A percentile compares a stretch with the other conserved stretches of the same genome.
Conservation (phyloP, 2,329 filamentous ascomycete species). For the Phaeosphaeriaceae sp. region DNA sequence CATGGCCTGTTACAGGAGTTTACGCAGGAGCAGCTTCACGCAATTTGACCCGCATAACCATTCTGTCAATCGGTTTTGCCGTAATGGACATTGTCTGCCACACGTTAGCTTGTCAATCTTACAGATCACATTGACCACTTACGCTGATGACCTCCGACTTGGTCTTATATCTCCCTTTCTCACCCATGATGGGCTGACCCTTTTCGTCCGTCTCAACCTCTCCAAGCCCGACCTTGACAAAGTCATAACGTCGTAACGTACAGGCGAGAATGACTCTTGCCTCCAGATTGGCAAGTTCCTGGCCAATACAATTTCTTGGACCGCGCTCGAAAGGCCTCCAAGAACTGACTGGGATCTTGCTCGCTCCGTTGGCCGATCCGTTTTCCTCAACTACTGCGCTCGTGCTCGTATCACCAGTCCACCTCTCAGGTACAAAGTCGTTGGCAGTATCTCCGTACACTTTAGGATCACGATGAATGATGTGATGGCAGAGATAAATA, state of each 20-base stretch:
- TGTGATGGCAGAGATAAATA: constrained; percentile 53
- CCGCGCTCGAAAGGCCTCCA: constrained; percentile 65
- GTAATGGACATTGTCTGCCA: constrained; percentile 39
- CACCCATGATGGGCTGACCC: constrained; percentile 32
- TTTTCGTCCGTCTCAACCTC: constrained; percentile 33
- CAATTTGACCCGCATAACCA: constrained; percentile 36
- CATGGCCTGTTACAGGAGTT: too few relatives aligned
- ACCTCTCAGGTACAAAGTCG: constrained; percentile 47
- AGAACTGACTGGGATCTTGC: constrained; percentile 50
- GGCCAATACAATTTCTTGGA: constrained; percentile 64
- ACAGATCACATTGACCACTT: constrained; percentile 10
- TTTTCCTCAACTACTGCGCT: constrained; percentile 22
- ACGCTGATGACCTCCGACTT: constrained; percentile 44
- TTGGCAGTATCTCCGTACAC: constrained; percentile 41
- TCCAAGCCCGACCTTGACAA: constrained; percentile 44
- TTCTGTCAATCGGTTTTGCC: constrained; percentile 40
- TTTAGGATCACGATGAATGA: constrained; percentile 46
- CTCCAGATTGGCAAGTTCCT: constrained; percentile 64
- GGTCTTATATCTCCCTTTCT: constrained; percentile 37
- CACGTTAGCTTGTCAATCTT: constrained; percentile 10
- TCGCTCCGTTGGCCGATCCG: constrained; percentile 12
- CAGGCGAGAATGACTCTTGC: constrained; percentile 58
- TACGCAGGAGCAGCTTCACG: constrained; percentile 1
- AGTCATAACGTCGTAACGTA: constrained; percentile 41
- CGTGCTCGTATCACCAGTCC: constrained; percentile 45